Base-by-base conservation (phyloP, 2,329 filamentous ascomycete genomes). In the Tolypocladium amazonense region DNA sequence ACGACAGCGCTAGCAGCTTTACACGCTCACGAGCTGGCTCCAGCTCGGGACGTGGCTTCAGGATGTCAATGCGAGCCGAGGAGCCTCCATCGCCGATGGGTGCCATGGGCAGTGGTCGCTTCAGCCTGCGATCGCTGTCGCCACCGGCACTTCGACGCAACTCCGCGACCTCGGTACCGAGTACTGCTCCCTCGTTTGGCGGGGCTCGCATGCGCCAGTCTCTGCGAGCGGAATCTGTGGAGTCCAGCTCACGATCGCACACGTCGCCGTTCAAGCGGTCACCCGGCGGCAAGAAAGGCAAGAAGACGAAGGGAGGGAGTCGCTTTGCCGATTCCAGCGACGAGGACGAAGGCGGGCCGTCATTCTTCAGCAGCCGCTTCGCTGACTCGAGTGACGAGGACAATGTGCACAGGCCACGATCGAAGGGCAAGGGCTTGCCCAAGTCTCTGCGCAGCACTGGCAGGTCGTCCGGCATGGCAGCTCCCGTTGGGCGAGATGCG, bases 1-100 rank as follows among this genome's bases (percentile, higher is more conserved):
- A 86, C 64, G 86, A 82, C 35, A 90, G 88, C 67, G 87, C 90
- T 53, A 96, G 89, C 73, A 96, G 90, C 70, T 96, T 96, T 76
- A 88, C 84, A 68, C 87, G 90, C 35, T 73, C 77, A 52, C 81
- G 82, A 62, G 75, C 80, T 43, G 70, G 75, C 57, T 69, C 72
- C 7, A 73, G 73, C 47, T 73, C 78, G 52, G 79, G 79, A 0
- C 81, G 85, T 58, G 81, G 77, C 1, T 90, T 96, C 78, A 86
- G 87, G 60, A 81, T 79, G 57, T 90, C 89, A 1, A 89, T 96
- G 89, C 82, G 92, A 61, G 63, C 66, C 50, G 66, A 62, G 8
- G 69, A 71, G 15, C 57, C 65, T 25, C 60, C 62, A 14, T 55
- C 64, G 3, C 62, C 67, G 6, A 75, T 73, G 33, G 70, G 76